Evolutionary conservation across 768 basidiomycete genomes (phyloP), one percentile per base, ranked within the genome.

Genomic region (Mycena leptocephala): DNA sequence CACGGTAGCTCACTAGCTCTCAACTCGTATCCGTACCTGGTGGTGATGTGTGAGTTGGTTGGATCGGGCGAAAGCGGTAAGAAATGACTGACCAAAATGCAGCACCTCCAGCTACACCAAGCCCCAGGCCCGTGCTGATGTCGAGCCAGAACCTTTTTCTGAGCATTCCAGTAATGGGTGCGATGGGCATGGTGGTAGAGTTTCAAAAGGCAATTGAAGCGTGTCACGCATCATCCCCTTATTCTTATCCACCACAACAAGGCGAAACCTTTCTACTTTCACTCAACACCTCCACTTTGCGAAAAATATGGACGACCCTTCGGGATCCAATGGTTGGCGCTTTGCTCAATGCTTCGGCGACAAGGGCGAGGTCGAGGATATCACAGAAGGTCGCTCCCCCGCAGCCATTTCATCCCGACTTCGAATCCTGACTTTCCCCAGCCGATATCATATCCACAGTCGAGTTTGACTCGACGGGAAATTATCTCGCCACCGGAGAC

Each of bases 381-480:
- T 99, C 83, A 99, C 98, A 75, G 98, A 99, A 90, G 98, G 97
- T 97, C 77, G 75, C 39, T 59, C 55, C 76, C 14, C 75, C 70
- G 39, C 43, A 32, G 72, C 65, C 70, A 72, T 67, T 41, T 61
- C 53, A 77, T 67, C 69, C 62, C 58, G 73, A 30, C 41, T 33
- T 35, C 64, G 68, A 32, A 24, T 46, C 43, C 61, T 66, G 56
- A 39, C 16, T 41, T 55, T 81, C 33, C 80, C 77, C 87, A 99
- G 97, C 98, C 89, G 98, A 99, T 91, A 99, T 99, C 90, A 99
- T 99, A 86, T 99, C 98, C 63, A 98, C 98, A 75, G 98, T 99
- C 84, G 98, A 99, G 89, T 99, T 99, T 83, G 98, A 99, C 86
- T 98, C 98, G 74, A 98, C 98, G 65, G 98, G 98, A 65, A 98